A percentile compares a stretch with the other conserved stretches of the same genome.
These are phyloP conservation scores for Cnidoscolus chayamansa DNA, from an alignment of 441 rosid species.

Conservation along the genomic window DNA sequence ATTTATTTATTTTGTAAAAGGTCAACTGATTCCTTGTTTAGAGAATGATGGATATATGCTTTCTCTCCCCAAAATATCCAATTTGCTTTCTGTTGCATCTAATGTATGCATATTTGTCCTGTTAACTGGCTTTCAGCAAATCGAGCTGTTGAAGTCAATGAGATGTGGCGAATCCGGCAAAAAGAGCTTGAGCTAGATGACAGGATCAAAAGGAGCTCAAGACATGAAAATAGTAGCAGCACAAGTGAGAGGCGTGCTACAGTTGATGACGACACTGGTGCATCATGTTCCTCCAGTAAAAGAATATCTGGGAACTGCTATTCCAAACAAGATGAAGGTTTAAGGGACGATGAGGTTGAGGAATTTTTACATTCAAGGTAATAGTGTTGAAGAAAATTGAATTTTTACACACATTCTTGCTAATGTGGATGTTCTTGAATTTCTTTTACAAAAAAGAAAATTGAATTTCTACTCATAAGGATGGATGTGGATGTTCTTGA, in stretches of 20 bases:
- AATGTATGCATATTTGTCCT: not conserved
- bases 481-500: slow-evolving; percentile 17
- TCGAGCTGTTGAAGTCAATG: slow-evolving; percentile 77
- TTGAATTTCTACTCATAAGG: too few species aligned
- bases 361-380: slow-evolving; percentile 81
- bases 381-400: not conserved
- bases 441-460: too few species aligned
- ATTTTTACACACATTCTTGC: not conserved
- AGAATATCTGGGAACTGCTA: slow-evolving; percentile 30
- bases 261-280: slow-evolving; percentile 29
- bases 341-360: slow-evolving; percentile 67
- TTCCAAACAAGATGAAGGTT: slow-evolving; percentile 48
- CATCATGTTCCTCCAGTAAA: slow-evolving; percentile 46
- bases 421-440: slow-evolving; percentile 9
- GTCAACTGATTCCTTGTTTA: not conserved
- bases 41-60: not conserved
- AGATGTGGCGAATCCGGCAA: slow-evolving; percentile 82
- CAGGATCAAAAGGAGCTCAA: slow-evolving; percentile 47
- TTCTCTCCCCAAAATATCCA: too few species aligned
- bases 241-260: slow-evolving; percentile 30
- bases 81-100: not conserved
- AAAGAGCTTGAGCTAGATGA: slow-evolving; percentile 63
- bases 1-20: not conserved
- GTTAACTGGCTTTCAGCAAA: slow-evolving; percentile 50
- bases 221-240: slow-evolving; percentile 33